Conservation (phyloP, 306 rosid genomes). For the Dryas octopetala region DNA sequence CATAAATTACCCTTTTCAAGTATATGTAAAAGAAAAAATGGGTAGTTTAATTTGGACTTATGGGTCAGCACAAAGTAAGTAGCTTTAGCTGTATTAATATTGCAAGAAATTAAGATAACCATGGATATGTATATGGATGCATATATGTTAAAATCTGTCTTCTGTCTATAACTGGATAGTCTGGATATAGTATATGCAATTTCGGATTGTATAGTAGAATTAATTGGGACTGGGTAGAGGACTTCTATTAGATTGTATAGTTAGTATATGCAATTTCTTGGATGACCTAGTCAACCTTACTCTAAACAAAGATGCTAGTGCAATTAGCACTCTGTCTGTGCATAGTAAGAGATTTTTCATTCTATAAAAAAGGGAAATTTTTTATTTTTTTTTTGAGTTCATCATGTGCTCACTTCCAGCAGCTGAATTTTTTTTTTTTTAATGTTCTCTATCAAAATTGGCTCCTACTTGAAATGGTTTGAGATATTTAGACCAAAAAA, state of each 20-base stretch:
- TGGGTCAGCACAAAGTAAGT: not conserved
- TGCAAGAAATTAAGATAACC: not conserved
- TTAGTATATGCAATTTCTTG: not conserved
- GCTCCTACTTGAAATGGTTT: not conserved
- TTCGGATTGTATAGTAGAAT: not conserved
- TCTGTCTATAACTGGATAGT: not conserved
- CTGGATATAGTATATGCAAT: not conserved
- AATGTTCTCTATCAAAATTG: not conserved
- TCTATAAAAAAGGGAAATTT: too few species aligned
- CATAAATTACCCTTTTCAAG: conserved; percentile 25
- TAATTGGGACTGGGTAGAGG: too few species aligned
- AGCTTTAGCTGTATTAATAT: not conserved
- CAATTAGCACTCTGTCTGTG: too few species aligned
- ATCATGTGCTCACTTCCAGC: too few species aligned
- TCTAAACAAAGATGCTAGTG: too few species aligned
- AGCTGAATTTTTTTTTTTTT: too few species aligned
- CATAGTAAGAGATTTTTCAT: too few species aligned
- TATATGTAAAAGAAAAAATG: conserved; percentile 30
- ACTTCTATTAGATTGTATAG: not conserved
- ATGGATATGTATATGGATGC: not conserved
- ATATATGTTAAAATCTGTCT: not conserved
- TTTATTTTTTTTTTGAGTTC: too few species aligned
- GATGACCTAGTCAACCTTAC: too few species aligned
- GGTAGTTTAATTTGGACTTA: conserved; percentile 21
- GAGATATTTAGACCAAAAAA: not conserved